Base-by-base conservation (phyloP, 2,329 filamentous ascomycete genomes). In the Amesomyces nigricolor region DNA sequence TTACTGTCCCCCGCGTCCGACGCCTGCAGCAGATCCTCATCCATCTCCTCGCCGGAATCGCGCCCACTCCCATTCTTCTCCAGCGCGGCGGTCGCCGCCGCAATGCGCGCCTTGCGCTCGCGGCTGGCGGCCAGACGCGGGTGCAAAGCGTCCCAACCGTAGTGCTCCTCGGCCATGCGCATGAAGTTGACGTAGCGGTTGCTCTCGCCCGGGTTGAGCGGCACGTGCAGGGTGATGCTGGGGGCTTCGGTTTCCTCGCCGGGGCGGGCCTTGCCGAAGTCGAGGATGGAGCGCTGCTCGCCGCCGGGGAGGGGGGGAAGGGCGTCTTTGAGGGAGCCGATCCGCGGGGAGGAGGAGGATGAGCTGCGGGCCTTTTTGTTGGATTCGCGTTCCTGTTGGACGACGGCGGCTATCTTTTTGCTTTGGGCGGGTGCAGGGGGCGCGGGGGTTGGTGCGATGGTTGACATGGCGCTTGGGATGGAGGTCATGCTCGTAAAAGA, bases 121-220 rank as follows among this genome's bases (percentile, higher is more conserved):
- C 89, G 86, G 61, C 94, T 89, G 32, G 91, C 91, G 2, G 94
- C 94, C 30, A 95, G 79, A 7, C 91, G 87, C 30, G 94, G 94
- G 68, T 97, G 91, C 37, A 97, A 78, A 0, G 92, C 94, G 59
- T 95, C 91, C 78, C 92, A 96, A 22, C 94, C 94, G 69, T 96
- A 97, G 59, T 87, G 88, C 61, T 95, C 91, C 71, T 96, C 90
- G 10, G 95, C 94, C 71, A 97, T 79, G 44, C 90, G 89, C 66
- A 92, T 91, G 62, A 97, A 96, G 70, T 97, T 97, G 72, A 99
- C 84, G 58, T 95, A 92, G 62, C 92, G 90, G 69, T 96, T 96
- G 37, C 83, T 87, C 64, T 89, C 85, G 40, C 90, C 89, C 5
- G 57, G 53, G 26, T 86, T 82, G 39, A 99, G 79, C 0, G 88